phyloP scores from a whole-genome alignment of 176 grass and related monocot genomes.

The Poa annua region DNA sequence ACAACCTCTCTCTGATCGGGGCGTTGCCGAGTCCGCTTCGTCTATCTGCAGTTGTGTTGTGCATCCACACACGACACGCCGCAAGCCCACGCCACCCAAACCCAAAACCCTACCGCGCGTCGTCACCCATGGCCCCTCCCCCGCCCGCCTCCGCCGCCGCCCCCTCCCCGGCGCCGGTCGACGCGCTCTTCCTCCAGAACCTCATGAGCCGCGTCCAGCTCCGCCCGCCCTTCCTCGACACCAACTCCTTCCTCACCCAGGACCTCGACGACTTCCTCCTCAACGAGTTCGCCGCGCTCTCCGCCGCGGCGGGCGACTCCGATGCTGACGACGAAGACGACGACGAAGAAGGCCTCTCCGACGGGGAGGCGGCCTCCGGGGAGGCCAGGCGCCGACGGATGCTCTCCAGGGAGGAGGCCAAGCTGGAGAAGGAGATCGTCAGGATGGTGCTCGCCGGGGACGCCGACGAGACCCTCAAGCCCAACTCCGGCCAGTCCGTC shows the following conservation, averaged over 20 bases:
- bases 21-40: slow-evolving; percentile 4
- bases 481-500: slow-evolving; percentile 88
- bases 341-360: slow-evolving; percentile 19
- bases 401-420: slow-evolving; percentile 76
- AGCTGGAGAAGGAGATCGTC: slow-evolving; percentile 88
- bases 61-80: slow-evolving; percentile 2
- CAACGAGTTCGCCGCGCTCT: slow-evolving; percentile 64
- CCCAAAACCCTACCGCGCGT: slow-evolving; percentile 50
- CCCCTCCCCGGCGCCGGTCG: slow-evolving; percentile 52
- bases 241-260: slow-evolving; percentile 96
- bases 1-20: neutral
- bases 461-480: slow-evolving; percentile 67
- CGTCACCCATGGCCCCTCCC: slow-evolving; percentile 52
- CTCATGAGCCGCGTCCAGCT: slow-evolving; percentile 93
- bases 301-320: slow-evolving; percentile 39
- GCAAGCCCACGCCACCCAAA: slow-evolving; percentile 16
- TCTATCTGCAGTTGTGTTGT: slow-evolving; percentile 19
- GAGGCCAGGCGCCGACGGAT: slow-evolving; percentile 59
- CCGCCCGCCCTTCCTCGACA: slow-evolving; percentile 85
- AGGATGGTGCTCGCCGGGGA: slow-evolving; percentile 65
- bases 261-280: slow-evolving; percentile 86
- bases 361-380: slow-evolving; percentile 25
- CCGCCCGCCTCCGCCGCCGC: slow-evolving; percentile 30
- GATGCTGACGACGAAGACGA: slow-evolving; percentile 48
- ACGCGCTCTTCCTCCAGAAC: slow-evolving; percentile 79